Base-by-base conservation (phyloP, 2,329 filamentous ascomycete genomes). In the Coleophoma eucalyptorum region DNA sequence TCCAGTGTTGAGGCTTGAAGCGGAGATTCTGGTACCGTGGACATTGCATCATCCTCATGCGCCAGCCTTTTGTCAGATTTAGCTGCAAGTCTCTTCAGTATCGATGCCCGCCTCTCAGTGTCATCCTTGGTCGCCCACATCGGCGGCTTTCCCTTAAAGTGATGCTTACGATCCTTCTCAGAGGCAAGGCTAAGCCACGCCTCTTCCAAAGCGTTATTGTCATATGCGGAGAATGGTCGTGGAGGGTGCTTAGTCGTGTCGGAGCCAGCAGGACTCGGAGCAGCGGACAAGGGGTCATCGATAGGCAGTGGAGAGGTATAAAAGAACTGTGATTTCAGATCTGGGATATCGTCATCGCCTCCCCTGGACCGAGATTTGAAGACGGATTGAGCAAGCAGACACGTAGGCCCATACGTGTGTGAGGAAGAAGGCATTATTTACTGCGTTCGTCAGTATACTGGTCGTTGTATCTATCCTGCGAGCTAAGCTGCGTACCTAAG, bases 271-370 rank as follows among this genome's bases (percentile, higher is more conserved):
- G 80, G 65, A 67, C 82, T 63, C 70, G 77, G 67, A 11, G 75
- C 71, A 1, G 86, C 80, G 10, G 87, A 90, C n/a, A 96, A 77
- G 20, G 90, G 90, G 63, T 96, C 91, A 63, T 96, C 91, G 64
- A 96, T 91, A 31, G 90, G 86, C 46, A 93, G 79, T 12, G 84
- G 75, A 11, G 90, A 94, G 13, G 84, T 80, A 68, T 96, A 96
- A 70, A 96, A 96, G 72, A 90, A 96, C 56, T 90, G 89, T 19
- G 86, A 78, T 32, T 78, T 75, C 49, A 87, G 67, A 0, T 81
- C 77, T 15, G 87, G 86, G 20, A 80, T 75, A 48, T 72, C 74
- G 49, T 76, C 70, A 61, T 56, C 67, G 62, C 53, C 66, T 63
- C 43, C 65, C n/a, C 55, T 57, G 33, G 54, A 49, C 19, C 33